A percentile compares a stretch with the other conserved stretches of the same genome.
These are phyloP conservation scores for Metschnikowia cubensis DNA, from an alignment of 805 yeast genomes.

Conservation along the genomic window DNA sequence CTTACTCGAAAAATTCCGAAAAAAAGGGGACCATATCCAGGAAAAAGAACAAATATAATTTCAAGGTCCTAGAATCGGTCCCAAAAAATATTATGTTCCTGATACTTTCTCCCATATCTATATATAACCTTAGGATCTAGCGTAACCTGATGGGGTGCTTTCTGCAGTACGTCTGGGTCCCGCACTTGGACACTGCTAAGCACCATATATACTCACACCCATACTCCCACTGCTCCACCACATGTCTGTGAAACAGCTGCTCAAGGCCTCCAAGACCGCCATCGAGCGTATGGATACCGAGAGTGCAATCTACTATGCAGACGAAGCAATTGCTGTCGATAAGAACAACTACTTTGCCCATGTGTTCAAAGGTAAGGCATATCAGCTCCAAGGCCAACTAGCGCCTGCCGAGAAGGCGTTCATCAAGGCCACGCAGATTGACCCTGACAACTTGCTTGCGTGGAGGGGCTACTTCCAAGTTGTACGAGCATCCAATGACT, in stretches of 20 bases:
- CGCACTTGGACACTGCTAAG: not conserved
- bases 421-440: slow-evolving; percentile 45
- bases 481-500: slow-evolving; percentile 34
- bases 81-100: no score
- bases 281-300: slow-evolving; percentile 57
- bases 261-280: slow-evolving; percentile 43
- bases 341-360: slow-evolving; percentile 59
- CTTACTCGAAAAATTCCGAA: no score
- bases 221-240: not conserved
- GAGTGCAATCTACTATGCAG: slow-evolving; percentile 52
- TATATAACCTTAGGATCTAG: no score
- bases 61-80: no score
- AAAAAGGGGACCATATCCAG: no score
- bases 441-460: slow-evolving; percentile 53
- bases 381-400: slow-evolving; percentile 40
- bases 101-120: no score
- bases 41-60: no score
- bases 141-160: not conserved
- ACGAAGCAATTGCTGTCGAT: slow-evolving; percentile 55
- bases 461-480: slow-evolving; percentile 77
- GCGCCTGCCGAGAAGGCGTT: slow-evolving; percentile 43
- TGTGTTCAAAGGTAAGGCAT: slow-evolving; percentile 69
- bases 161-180: not conserved
- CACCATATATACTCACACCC: no score
- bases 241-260: slow-evolving; percentile 25